Evolutionary conservation across 2,329 filamentous ascomycete genomes (phyloP).

Genomic region (Hymenoscyphus scutula): DNA sequence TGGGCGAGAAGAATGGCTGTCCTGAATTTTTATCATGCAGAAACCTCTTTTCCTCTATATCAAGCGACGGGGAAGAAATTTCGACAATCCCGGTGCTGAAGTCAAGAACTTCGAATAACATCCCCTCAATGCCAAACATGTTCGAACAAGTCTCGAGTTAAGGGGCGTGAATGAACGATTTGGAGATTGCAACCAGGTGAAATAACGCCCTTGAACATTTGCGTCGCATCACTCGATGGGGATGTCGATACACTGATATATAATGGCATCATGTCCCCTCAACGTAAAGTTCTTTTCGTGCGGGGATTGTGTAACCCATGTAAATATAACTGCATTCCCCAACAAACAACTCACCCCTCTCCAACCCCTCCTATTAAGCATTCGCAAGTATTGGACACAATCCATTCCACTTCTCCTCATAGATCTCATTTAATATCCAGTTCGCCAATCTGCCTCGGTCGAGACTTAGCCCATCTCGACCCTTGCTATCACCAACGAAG

Average conservation of each 20-base stretch:
- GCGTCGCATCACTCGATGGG: no score
- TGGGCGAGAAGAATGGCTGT: no score
- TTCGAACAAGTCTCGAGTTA: no score
- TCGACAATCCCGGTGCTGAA: no score
- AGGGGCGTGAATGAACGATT: no score
- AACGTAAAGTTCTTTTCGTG: neutral
- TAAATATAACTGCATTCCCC: neutral
- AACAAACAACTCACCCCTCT: neutral
- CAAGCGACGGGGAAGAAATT: no score
- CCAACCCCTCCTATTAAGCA: conserved; percentile 12
- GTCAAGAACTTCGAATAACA: no score
- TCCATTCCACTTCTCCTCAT: conserved; percentile 28
- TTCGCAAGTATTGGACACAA: conserved; percentile 24
- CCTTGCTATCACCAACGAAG: conserved; percentile 27
- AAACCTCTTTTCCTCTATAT: no score
- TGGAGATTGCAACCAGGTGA: no score
- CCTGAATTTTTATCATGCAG: no score
- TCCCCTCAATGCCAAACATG: no score
- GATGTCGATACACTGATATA: neutral
- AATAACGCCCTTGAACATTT: no score
- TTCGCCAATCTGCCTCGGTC: conserved; percentile 28
- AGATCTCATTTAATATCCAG: conserved; percentile 28
- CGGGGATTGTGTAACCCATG: neutral
- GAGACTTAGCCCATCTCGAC: conserved; percentile 25
- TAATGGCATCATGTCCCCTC: neutral